Conservation (phyloP, 805 yeast species). For the Ogataea pilisensis region DNA sequence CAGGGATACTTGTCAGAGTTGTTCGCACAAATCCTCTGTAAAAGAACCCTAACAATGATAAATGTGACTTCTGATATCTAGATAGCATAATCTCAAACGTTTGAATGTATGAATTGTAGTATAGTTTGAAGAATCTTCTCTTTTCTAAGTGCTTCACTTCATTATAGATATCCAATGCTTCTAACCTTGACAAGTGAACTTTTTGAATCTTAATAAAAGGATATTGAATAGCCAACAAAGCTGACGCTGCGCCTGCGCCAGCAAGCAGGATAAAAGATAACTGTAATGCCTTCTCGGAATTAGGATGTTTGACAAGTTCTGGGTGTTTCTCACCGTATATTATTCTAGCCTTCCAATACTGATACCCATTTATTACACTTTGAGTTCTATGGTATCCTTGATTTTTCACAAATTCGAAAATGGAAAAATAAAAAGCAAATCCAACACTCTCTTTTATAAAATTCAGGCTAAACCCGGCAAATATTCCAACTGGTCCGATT, state of each 20-base stretch:
- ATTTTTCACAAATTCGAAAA: conserved; percentile 76
- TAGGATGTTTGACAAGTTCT: conserved; percentile 16
- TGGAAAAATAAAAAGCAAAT: conserved; percentile 77
- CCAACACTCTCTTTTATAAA: conserved; percentile 76
- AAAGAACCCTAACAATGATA: conserved; percentile 59
- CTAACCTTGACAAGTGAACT: conserved; percentile 73
- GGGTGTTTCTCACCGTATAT: conserved; percentile 15
- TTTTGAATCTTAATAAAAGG: conserved; percentile 80
- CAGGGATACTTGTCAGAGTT: conserved; percentile 75
- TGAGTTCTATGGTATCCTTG: conserved; percentile 51
- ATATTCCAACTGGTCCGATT: conserved; percentile 78
- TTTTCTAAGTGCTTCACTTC: conserved; percentile 28
- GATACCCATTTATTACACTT: conserved; percentile 39
- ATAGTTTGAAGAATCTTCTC: conserved; percentile 40
- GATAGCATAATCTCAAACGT: conserved; percentile 60
- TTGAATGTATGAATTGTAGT: conserved; percentile 72
- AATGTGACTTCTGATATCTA: conserved; percentile 49
- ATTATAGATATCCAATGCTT: conserved; percentile 66
- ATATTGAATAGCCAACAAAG: conserved; percentile 73
- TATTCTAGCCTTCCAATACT: conserved; percentile 31
- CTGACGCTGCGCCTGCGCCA: conserved; percentile 82
- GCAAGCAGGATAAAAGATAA: conserved; percentile 73
- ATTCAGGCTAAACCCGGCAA: conserved; percentile 83
- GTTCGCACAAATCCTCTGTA: conserved; percentile 76
- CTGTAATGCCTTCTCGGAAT: conserved; percentile 44